Conservation (phyloP, 495 filamentous ascomycete genomes). For the Annulohypoxylon moriforme region DNA sequence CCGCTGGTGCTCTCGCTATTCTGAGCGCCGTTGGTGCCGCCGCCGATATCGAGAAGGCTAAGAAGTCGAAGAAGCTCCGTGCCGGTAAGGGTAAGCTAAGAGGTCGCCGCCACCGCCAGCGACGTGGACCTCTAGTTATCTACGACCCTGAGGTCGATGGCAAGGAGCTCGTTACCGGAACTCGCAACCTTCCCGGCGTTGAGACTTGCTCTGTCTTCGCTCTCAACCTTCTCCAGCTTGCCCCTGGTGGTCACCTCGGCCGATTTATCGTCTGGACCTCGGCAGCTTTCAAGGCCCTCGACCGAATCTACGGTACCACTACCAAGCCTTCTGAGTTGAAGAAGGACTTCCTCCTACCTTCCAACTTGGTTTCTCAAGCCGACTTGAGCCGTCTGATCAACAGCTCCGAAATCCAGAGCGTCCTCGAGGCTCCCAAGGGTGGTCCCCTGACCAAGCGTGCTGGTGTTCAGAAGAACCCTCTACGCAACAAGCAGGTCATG, state of each 20-base stretch:
- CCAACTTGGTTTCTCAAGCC: slow-evolving; percentile 86
- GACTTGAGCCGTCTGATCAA: slow-evolving; percentile 98
- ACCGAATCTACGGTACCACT: slow-evolving; percentile 94
- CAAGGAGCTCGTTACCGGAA: slow-evolving; percentile 88
- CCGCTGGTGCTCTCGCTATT: slow-evolving; percentile 84
- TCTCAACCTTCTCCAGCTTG: slow-evolving; percentile 98
- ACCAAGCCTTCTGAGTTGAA: slow-evolving; percentile 86
- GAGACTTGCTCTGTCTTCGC: slow-evolving; percentile 95
- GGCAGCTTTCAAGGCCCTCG: slow-evolving; percentile 92
- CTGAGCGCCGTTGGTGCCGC: slow-evolving; percentile 90
- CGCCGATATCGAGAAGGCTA: slow-evolving; percentile 91
- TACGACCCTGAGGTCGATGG: slow-evolving; percentile 94
- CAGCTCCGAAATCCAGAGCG: slow-evolving; percentile 96
- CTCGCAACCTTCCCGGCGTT: slow-evolving; percentile 98
- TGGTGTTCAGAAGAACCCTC: slow-evolving; percentile 97
- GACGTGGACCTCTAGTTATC: slow-evolving; percentile 95
- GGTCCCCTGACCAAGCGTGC: slow-evolving; percentile 89
- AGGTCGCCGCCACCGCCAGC: slow-evolving; percentile 93
- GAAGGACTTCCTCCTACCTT: slow-evolving; percentile 97
- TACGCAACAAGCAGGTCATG: slow-evolving; percentile 96
- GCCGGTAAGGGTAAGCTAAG: slow-evolving; percentile 98
- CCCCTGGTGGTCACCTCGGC: slow-evolving; percentile 97
- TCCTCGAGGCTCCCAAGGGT: slow-evolving; percentile 88
- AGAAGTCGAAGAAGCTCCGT: slow-evolving; percentile 90
- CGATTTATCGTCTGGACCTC: slow-evolving; percentile 99